phyloP scores from a whole-genome alignment of 345 rosid species.

The Erysimum cheiranthoides region DNA sequence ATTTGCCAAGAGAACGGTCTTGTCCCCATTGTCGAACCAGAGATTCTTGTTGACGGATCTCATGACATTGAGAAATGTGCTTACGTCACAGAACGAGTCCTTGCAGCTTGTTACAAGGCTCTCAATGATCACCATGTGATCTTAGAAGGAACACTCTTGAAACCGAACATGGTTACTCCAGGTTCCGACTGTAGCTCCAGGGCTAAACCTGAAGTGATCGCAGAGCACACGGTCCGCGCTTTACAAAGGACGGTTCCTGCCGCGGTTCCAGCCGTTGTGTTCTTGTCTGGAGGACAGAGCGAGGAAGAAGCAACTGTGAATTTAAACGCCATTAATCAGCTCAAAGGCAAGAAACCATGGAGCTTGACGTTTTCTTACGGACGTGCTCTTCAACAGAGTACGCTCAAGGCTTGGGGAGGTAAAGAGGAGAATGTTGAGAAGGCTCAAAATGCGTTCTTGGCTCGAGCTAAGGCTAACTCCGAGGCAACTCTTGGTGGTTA shows the following conservation, averaged over 20 bases:
- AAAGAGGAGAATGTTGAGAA: slow-evolving; percentile 66
- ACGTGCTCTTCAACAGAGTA: slow-evolving; percentile 97
- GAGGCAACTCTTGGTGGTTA: slow-evolving; percentile 82
- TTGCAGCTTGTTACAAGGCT: slow-evolving; percentile 95
- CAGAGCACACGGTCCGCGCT: slow-evolving; percentile 79
- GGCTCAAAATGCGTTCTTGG: slow-evolving; percentile 72
- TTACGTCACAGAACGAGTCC: slow-evolving; percentile 78
- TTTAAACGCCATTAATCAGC: slow-evolving; percentile 90
- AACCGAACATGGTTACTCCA: slow-evolving; percentile 93
- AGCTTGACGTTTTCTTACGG: slow-evolving; percentile 88
- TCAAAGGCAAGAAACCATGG: slow-evolving; percentile 92
- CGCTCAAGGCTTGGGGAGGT: slow-evolving; percentile 93
- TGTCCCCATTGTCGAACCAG: slow-evolving; percentile 96
- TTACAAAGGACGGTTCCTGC: slow-evolving; percentile 81
- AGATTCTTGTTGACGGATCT: slow-evolving; percentile 89
- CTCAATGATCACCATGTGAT: slow-evolving; percentile 83
- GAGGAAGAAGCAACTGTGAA: slow-evolving; percentile 90
- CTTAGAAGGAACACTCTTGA: slow-evolving; percentile 58
- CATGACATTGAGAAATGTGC: slow-evolving; percentile 86
- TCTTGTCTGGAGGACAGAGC: slow-evolving; percentile 91
- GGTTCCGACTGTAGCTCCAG: slow-evolving; percentile 73
- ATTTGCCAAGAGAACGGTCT: slow-evolving; percentile 96
- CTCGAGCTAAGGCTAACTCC: slow-evolving; percentile 89
- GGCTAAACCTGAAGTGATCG: slow-evolving; percentile 72
- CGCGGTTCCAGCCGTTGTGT: slow-evolving; percentile 90